Conservation (phyloP, 2,329 filamentous ascomycete genomes). For the Ophiosphaerella narmari region DNA sequence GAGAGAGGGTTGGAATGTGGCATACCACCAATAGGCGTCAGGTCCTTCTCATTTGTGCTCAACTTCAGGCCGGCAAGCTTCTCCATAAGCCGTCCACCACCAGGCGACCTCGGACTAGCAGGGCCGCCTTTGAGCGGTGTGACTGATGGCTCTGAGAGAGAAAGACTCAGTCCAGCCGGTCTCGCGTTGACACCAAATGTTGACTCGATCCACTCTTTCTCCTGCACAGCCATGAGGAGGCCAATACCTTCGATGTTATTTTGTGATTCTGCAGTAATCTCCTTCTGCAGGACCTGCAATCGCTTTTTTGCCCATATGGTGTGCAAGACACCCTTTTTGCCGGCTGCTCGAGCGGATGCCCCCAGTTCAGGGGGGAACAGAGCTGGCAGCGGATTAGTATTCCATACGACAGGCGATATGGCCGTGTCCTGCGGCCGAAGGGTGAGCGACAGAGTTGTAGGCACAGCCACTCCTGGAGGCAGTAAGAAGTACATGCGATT, state of each 20-base stretch:
- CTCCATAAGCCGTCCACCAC: constrained; percentile 73
- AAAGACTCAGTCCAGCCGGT: constrained; percentile 47
- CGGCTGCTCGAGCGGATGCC: constrained; percentile 66
- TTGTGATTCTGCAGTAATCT: constrained; percentile 75
- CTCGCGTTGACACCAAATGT: constrained; percentile 70
- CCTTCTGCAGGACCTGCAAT: constrained; percentile 72
- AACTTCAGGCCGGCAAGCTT: constrained; percentile 80
- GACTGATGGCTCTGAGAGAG: constrained; percentile 40
- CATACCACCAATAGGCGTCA: constrained; percentile 53
- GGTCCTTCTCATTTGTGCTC: constrained; percentile 71
- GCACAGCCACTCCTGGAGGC: constrained; percentile 72
- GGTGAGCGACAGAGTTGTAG: constrained; percentile 70
- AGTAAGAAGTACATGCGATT: constrained; percentile 81
- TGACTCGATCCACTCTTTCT: constrained; percentile 82
- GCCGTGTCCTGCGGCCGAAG: constrained; percentile 54
- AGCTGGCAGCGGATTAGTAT: constrained; percentile 80
- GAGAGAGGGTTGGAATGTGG: constrained; percentile 58
- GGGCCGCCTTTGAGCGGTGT: constrained; percentile 58
- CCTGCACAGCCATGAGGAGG: constrained; percentile 79
- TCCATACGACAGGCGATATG: constrained; percentile 54
- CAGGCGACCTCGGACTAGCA: constrained; percentile 63
- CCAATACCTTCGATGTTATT: constrained; percentile 81
- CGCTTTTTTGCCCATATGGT: constrained; percentile 89
- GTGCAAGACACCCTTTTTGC: constrained; percentile 81
- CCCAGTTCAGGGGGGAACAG: constrained; percentile 82